Conservation (phyloP, 805 yeast species). For the Schizosaccharomyces osmophilus region DNA sequence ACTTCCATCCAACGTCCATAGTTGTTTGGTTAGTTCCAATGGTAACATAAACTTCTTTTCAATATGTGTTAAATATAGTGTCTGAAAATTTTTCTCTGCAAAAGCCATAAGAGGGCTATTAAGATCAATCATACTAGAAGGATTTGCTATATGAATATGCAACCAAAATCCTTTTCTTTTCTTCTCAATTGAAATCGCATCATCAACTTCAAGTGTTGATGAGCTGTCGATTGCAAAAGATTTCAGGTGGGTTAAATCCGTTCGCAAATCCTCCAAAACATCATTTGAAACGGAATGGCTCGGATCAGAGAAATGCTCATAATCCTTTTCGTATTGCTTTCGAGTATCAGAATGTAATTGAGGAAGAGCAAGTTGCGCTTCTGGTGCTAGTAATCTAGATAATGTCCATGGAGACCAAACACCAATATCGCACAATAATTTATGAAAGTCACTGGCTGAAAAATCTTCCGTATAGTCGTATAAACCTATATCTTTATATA, state of each 20-base stretch:
- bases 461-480: background rate
- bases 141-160: constrained; percentile 68
- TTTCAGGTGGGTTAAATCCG: constrained; percentile 14
- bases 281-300: background rate
- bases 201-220: constrained; percentile 76
- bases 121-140: constrained; percentile 36
- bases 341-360: background rate
- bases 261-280: background rate
- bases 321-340: background rate
- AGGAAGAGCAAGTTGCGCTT: background rate
- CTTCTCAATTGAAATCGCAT: constrained; percentile 47
- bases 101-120: constrained; percentile 20
- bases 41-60: constrained; percentile 13
- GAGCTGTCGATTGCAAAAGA: constrained; percentile 68
- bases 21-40: constrained; percentile 44
- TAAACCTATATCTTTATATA: background rate
- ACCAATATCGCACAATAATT: constrained; percentile 9
- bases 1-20: background rate
- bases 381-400: background rate
- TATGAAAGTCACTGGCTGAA: background rate
- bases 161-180: constrained; percentile 14
- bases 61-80: constrained; percentile 46
- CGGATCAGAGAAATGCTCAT: background rate
- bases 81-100: constrained; percentile 37
- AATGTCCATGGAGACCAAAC: constrained; percentile 8